phyloP scores from a whole-genome alignment of 1,139 yeast genomes.

The Suhomyces guaymorum region DNA sequence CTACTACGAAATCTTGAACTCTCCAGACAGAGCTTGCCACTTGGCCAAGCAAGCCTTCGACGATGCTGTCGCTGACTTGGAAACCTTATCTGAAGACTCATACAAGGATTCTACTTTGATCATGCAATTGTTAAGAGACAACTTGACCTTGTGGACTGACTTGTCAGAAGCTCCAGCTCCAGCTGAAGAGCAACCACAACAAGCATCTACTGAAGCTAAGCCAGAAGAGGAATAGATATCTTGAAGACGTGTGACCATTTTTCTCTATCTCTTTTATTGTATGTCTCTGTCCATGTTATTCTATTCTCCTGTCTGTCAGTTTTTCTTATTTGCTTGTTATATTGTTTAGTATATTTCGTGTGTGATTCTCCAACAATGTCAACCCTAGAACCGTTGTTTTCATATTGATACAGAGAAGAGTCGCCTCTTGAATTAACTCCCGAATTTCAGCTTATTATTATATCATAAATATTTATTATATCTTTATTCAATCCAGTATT shows the following conservation, averaged over 20 bases:
- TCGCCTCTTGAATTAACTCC: constrained; percentile 12
- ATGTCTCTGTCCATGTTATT: constrained; percentile 13
- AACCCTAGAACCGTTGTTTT: constrained; percentile 13
- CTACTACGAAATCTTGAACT: constrained; percentile 95
- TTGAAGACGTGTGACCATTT: constrained; percentile 12
- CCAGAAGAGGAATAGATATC: constrained; percentile 38
- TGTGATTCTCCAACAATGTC: constrained; percentile 11
- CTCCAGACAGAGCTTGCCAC: constrained; percentile 98
- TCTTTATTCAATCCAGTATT: constrained; percentile 10
- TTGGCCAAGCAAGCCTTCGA: constrained; percentile 98
- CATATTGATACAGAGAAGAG: constrained; percentile 10
- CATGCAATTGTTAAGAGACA: constrained; percentile 98
- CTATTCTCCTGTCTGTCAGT: constrained; percentile 13
- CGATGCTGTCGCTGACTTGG: constrained; percentile 98
- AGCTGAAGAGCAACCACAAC: constrained; percentile 43
- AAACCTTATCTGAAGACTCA: constrained; percentile 95
- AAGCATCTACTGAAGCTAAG: constrained; percentile 34
- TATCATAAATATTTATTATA: constrained; percentile 12
- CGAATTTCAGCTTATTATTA: constrained; percentile 13
- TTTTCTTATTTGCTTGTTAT: constrained; percentile 11
- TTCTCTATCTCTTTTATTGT: constrained; percentile 12
- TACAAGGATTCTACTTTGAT: constrained; percentile 97
- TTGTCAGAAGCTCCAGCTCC: constrained; percentile 84
- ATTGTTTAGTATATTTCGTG: constrained; percentile 14
- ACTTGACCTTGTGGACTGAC: constrained; percentile 98